Evolutionary conservation across 495 filamentous ascomycete species (phyloP).

Genomic region (Penicillium pancosmium): DNA sequence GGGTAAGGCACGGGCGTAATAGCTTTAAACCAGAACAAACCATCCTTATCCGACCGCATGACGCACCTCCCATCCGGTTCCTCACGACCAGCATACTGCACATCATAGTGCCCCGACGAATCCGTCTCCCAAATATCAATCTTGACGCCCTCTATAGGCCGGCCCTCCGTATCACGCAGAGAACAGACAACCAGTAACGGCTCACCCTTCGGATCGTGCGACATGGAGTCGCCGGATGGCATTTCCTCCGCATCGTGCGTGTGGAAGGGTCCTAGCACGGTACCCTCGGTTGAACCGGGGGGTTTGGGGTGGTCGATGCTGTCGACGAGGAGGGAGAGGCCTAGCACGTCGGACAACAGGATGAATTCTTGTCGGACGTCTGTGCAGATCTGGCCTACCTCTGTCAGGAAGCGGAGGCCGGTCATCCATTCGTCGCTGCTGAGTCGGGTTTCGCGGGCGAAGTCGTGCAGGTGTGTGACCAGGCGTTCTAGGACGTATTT

Average conservation of each 20-base stretch:
- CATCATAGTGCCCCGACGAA: conserved; percentile 83
- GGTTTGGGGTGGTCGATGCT: conserved; percentile 92
- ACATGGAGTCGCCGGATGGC: conserved; percentile 67
- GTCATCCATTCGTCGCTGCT: conserved; percentile 81
- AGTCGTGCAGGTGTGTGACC: conserved; percentile 81
- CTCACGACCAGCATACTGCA: conserved; percentile 72
- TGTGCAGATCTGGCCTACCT: conserved; percentile 71
- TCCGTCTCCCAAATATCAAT: conserved; percentile 97
- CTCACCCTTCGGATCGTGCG: conserved; percentile 58
- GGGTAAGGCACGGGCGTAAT: conserved; percentile 88
- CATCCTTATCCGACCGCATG: conserved; percentile 69
- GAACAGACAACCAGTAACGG: conserved; percentile 79
- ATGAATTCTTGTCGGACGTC: conserved; percentile 89
- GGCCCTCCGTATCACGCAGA: conserved; percentile 67
- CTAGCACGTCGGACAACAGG: conserved; percentile 88
- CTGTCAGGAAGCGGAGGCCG: conserved; percentile 69
- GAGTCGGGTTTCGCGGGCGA: conserved; percentile 77
- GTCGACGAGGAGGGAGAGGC: conserved; percentile 87
- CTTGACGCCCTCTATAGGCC: conserved; percentile 68
- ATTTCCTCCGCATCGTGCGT: conserved; percentile 79
- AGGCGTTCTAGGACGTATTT: conserved; percentile 74
- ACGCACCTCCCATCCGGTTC: conserved; percentile 81
- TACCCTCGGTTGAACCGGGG: conserved; percentile 73
- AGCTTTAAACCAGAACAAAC: conserved; percentile 85
- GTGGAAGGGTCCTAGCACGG: conserved; percentile 92